Evolutionary conservation across 352 stramenopile species (phyloP).

Genomic region (Globisporangium emineosum): DNA sequence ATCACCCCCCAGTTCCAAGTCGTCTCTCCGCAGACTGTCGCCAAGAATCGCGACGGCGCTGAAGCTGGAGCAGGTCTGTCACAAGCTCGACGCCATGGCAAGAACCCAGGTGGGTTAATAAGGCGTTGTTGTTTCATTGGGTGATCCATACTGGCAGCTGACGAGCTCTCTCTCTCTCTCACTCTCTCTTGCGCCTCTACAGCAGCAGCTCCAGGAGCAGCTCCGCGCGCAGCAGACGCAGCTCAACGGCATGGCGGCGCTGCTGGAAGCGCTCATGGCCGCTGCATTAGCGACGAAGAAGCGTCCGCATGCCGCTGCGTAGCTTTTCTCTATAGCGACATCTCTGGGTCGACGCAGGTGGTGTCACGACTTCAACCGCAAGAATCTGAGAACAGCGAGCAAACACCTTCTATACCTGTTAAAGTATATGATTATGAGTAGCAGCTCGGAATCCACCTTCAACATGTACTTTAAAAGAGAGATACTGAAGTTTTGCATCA

Average conservation of each 20-base stretch:
- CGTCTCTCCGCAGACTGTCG: constrained; percentile 17
- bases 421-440: neutral
- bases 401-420: neutral
- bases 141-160: neutral
- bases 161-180: neutral
- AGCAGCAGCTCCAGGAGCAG: constrained; percentile 38
- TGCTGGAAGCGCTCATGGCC: constrained; percentile 26
- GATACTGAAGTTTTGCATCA: neutral
- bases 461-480: constrained; percentile 1
- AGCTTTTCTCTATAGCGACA: neutral
- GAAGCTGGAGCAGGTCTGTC: constrained; percentile 27
- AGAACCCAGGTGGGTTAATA: constrained; percentile 30
- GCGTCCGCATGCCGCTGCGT: neutral
- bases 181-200: neutral
- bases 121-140: neutral
- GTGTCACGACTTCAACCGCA: neutral
- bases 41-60: constrained; percentile 23
- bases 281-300: neutral
- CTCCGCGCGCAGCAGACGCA: constrained; percentile 36
- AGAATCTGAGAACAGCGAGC: constrained; percentile 6
- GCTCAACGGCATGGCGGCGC: constrained; percentile 30
- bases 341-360: neutral
- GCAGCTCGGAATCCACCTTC: neutral
- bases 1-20: neutral
- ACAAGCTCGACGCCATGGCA: constrained; percentile 30